Conservation (phyloP, 148 eudicot genomes). For the Rhododendron ferrugineum region DNA sequence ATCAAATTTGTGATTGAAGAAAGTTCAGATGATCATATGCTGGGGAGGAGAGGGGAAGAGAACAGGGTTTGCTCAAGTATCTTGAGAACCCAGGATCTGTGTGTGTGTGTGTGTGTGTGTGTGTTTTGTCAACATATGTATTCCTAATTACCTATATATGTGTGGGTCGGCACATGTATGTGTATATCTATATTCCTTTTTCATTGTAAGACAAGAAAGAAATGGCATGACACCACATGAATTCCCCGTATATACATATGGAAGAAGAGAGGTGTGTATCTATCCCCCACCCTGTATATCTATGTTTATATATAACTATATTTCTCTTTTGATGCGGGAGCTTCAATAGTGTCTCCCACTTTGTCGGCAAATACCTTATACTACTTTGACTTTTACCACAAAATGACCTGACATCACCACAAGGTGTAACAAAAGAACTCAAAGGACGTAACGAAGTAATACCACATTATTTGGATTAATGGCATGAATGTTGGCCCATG, state of each 20-base stretch:
- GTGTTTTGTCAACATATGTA: background rate
- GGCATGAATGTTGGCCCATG: background rate
- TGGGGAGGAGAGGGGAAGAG: background rate
- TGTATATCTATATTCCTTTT: background rate
- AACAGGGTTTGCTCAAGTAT: background rate
- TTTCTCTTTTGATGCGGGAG: background rate
- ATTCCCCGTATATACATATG: background rate
- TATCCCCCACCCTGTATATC: background rate
- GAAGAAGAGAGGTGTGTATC: background rate
- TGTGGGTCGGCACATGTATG: background rate
- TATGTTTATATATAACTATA: background rate
- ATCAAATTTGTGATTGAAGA: background rate
- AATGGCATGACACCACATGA: background rate
- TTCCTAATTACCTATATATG: background rate
- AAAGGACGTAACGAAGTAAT: background rate
- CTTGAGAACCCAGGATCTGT: background rate
- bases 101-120: background rate
- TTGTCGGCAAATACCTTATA: background rate
- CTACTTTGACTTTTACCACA: background rate
- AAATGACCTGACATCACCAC: background rate
- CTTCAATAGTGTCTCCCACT: background rate
- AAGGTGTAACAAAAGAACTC: background rate
- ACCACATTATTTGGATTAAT: background rate
- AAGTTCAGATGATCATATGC: background rate
- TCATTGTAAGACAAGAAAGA: background rate